Evolutionary conservation across 2,329 filamentous ascomycete species (phyloP).

Genomic region (Fusarium nanum): DNA sequence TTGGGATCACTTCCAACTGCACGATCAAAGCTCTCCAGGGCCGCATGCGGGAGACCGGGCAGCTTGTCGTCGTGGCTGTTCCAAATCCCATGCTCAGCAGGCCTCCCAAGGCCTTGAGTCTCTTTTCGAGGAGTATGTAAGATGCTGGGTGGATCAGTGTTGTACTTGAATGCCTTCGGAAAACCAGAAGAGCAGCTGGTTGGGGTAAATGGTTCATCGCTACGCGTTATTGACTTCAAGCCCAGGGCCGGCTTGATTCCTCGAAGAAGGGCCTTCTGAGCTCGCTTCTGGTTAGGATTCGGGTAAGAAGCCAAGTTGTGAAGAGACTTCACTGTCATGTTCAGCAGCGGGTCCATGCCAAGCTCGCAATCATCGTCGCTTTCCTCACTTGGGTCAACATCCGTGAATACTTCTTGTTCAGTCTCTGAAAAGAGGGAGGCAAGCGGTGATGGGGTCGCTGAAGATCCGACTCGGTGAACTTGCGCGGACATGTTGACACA

Average conservation of each 20-base stretch:
- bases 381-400: conserved; percentile 44
- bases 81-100: conserved; percentile 22
- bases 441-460: conserved; percentile 40
- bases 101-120: conserved; percentile 8
- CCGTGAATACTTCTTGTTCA: conserved; percentile 30
- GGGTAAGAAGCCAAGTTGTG: conserved; percentile 67
- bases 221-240: conserved; percentile 24
- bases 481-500: conserved; percentile 45
- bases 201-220: conserved; percentile 22
- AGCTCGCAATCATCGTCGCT: conserved; percentile 49
- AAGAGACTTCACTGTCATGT: conserved; percentile 60
- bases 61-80: conserved; percentile 13
- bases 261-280: conserved; percentile 59
- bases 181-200: conserved; percentile 10
- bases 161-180: conserved; percentile 21
- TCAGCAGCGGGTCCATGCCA: conserved; percentile 51
- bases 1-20: conserved; percentile 27
- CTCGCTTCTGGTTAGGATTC: conserved; percentile 65
- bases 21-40: conserved; percentile 23
- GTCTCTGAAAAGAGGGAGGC: conserved; percentile 34
- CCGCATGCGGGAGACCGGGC: conserved; percentile 12
- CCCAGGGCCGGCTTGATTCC: conserved; percentile 44
- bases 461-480: conserved; percentile 45
- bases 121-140: conserved; percentile 26
- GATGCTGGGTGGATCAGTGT: conserved; percentile 1